Evolutionary conservation across 108 stramenopile species (phyloP).

Genomic region (Phaeodactylum tricornutum): DNA sequence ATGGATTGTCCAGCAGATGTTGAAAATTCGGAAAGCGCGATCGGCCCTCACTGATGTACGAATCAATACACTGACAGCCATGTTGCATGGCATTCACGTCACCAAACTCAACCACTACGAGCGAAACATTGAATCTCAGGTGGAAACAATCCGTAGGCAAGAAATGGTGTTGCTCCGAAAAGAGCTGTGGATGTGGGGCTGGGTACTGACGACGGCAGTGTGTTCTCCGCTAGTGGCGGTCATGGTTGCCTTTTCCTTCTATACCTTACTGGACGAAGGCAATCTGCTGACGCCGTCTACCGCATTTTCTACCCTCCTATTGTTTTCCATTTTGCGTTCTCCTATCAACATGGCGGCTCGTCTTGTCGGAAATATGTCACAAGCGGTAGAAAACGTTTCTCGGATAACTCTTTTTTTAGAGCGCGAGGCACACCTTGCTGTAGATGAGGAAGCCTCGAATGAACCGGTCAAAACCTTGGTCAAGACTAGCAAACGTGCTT

Average conservation of each 20-base stretch:
- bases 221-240: slow-evolving; percentile 66
- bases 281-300: slow-evolving; percentile 72
- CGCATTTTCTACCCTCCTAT: slow-evolving; percentile 65
- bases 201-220: slow-evolving; percentile 49
- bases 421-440: too few relatives aligned
- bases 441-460: too few relatives aligned
- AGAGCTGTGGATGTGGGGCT: slow-evolving; percentile 36
- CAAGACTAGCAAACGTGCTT: too few relatives aligned
- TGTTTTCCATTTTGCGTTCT: slow-evolving; percentile 94
- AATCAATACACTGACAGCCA: slow-evolving; percentile 75
- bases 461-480: too few relatives aligned
- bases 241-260: slow-evolving; percentile 79
- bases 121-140: slow-evolving; percentile 42
- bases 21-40: slow-evolving; percentile 58
- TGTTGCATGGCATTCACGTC: slow-evolving; percentile 77
- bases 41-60: slow-evolving; percentile 81
- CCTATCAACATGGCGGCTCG: slow-evolving; percentile 91
- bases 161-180: slow-evolving; percentile 55
- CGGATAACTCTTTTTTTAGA: too few relatives aligned
- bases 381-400: too few relatives aligned
- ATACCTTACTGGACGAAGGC: slow-evolving; percentile 53
- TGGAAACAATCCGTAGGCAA: slow-evolving; percentile 38
- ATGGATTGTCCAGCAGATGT: slow-evolving; percentile 47
- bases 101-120: slow-evolving; percentile 95
- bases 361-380: slow-evolving; percentile 76